These are phyloP conservation scores for Lignosus rhinocerotis DNA, from an alignment of 1,284 basidiomycete genomes.

Conservation along the genomic window DNA sequence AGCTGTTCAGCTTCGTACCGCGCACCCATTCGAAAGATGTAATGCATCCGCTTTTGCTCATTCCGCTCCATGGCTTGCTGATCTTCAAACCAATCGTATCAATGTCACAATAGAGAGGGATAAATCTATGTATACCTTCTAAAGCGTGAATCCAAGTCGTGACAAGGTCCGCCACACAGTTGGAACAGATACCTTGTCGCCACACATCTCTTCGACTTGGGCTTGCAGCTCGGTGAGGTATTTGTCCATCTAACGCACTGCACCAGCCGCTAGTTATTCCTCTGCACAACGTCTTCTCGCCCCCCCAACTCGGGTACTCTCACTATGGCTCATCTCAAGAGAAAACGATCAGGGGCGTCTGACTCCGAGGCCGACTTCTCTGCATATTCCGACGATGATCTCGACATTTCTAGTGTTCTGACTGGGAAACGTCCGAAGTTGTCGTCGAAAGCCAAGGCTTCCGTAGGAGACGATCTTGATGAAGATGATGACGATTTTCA, in stretches of 20 bases:
- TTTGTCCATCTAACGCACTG: no score
- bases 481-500: slow-evolving; percentile 59
- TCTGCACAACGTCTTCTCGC: not conserved
- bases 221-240: not conserved
- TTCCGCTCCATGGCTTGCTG: slow-evolving; percentile 21
- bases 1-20: slow-evolving; percentile 31
- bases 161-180: not conserved
- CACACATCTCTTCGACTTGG: not conserved
- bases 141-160: not conserved
- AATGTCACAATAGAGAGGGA: not conserved
- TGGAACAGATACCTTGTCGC: not conserved
- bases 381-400: slow-evolving; percentile 39
- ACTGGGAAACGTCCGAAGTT: slow-evolving; percentile 37
- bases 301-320: not conserved
- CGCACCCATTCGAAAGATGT: slow-evolving; percentile 20
- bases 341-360: slow-evolving; percentile 12
- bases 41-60: slow-evolving; percentile 24
- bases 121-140: not conserved
- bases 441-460: slow-evolving; percentile 17
- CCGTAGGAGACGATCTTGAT: slow-evolving; percentile 26
- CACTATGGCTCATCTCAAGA: slow-evolving; percentile 19
- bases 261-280: not conserved
- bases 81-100: not conserved
- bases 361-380: slow-evolving; percentile 22
- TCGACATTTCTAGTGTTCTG: slow-evolving; percentile 50